Evolutionary conservation across 2,329 filamentous ascomycete species (phyloP), one percentile per base, ranked within the genome.

Genomic region (Trichoderma pleuroti): DNA sequence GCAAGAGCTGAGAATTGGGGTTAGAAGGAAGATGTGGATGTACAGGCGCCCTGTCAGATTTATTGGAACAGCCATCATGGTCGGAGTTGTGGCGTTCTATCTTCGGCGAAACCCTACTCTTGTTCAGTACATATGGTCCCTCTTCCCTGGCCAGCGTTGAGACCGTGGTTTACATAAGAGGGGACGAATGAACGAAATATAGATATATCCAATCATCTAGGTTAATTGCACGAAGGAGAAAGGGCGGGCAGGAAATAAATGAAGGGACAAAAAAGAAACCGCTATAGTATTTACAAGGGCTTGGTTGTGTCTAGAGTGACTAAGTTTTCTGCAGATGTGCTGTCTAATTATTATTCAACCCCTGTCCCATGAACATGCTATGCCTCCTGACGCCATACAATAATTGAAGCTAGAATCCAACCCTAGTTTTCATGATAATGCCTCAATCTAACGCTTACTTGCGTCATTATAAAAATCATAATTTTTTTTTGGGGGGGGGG

Each of bases 11-110:
- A 76, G 76, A 49, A 75, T 77, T 34, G 77, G 72, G 30, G 63
- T 79, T 21, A 77, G 76, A 42, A 68, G 72, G 60, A 70, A 85
- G 30, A 75, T 91, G 28, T 90, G 88, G 87, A 84, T 83, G 73
- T 91, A 96, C 80, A 86, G 92, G 65, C 85, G 86, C 72, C 89
- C 92, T 1, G 87, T 87, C 56, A 83, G 87, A 18, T 86, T 87
- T 30, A 81, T 90, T 60, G 90, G 87, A 32, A 80, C 90, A 66
- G 89, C 93, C 28, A 80, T 96, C 30, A 77, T 91, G 7, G 86
- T 95, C 60, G 92, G 89, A 32, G 80, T 90, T 28, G 74, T 92
- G 68, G 92, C 93, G 9, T 82, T 93, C 71, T 92, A 91, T 80
- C 78, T 94, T 72, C 85, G 88, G 67, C 88, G 83, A 70, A 82